These are phyloP conservation scores for Zoysia japonica DNA, from an alignment of 176 grass and related monocot species.

Conservation along the genomic window DNA sequence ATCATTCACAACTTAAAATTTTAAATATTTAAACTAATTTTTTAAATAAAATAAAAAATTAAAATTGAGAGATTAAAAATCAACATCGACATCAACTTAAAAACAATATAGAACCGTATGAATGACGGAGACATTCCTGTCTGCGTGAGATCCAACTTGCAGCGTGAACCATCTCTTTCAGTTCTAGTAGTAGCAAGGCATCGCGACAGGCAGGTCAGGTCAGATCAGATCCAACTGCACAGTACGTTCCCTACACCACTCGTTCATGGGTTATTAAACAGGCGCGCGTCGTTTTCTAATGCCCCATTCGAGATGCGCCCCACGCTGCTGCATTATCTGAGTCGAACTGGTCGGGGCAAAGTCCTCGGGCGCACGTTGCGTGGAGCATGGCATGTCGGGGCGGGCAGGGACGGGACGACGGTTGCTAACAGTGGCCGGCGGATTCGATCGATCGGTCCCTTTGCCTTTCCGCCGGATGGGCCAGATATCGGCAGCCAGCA, in stretches of 20 bases:
- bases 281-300: constrained; percentile 14
- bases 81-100: too few species aligned
- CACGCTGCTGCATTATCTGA: not conserved
- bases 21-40: too few species aligned
- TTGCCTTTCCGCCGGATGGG: not conserved
- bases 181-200: not conserved
- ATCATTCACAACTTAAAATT: too few species aligned
- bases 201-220: not conserved
- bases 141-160: not conserved
- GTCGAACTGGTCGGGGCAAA: not conserved
- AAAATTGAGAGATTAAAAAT: too few species aligned
- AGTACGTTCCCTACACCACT: not conserved
- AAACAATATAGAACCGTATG: not conserved
- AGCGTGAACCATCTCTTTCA: not conserved
- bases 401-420: not conserved
- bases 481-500: not conserved
- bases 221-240: not conserved
- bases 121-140: constrained; percentile 26
- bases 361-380: constrained; percentile 22
- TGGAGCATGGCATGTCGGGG: constrained; percentile 36
- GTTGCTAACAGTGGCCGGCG: not conserved
- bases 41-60: too few species aligned
- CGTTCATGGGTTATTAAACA: not conserved
- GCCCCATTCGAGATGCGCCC: not conserved
- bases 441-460: constrained; percentile 12